Evolutionary conservation across 805 yeast genomes (phyloP), one percentile per base, ranked within the genome.

Genomic region (Metschnikowia orientalis): DNA sequence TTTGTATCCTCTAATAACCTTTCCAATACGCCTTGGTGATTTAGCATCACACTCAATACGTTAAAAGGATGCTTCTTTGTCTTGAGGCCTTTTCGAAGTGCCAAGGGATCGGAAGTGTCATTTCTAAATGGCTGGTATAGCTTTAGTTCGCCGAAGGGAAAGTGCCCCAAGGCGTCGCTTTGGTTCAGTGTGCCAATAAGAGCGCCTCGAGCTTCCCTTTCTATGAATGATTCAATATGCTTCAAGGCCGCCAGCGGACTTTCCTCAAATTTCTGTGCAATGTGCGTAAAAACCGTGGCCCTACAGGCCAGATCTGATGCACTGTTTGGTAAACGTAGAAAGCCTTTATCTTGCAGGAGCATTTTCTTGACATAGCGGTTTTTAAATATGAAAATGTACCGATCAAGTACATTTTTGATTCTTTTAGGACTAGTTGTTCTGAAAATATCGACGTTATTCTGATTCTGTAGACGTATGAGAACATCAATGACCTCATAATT

Each of bases 101-200:
- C 26, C 6, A 44, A 34, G 2, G 48, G 48, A 11, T 44, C 46
- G 5, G 17, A 10, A 1, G 42, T 20, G 6, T 32, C 30, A 8
- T 20, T 20, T 6, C 44, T 28, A 22, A 41, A 41, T 8, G 48
- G 48, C 16, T 34, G 35, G 20, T 35, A 34, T 6, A 43, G 23
- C 14, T 27, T 26, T 8, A 38, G 18, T 2, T 25, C 32, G 8
- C 38, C 33, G 11, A 38, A 32, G 15, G 23, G 26, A 11, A 41
- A 28, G 4, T 28, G 12, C 16, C 5, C 15, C 16, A 9, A 15
- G 9, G 18, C 12, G 20, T 19, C 5, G 2, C 23, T 22, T 16
- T 19, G 21, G 7, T 7, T 15, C 16, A 9, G 16, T 11, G 17
- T 16, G 7, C 19, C 26, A 12, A 10, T 6, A 6, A 29, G 20